phyloP scores from a whole-genome alignment of 116 monocot species.

The Cymodocea nodosa region DNA sequence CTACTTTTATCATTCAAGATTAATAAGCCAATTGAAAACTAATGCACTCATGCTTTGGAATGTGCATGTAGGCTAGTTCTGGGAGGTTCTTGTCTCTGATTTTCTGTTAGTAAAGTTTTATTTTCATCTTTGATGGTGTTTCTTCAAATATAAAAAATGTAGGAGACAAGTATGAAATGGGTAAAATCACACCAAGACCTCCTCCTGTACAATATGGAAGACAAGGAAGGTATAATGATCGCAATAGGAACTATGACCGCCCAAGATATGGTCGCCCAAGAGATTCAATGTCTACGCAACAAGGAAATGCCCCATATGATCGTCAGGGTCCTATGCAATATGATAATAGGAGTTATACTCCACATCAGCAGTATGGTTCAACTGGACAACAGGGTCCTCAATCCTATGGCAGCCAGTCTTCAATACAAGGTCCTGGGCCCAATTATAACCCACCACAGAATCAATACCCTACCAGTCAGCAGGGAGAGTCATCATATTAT shows the following conservation, averaged over 20 bases:
- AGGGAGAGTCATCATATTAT: neutral
- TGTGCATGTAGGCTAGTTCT: no score
- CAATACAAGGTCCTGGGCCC: neutral
- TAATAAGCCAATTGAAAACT: no score
- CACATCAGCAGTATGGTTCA: slow-evolving; percentile 16
- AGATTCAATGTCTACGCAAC: slow-evolving; percentile 20
- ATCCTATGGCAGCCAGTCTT: neutral
- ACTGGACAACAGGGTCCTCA: slow-evolving; percentile 18
- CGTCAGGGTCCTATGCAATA: slow-evolving; percentile 9
- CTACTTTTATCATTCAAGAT: no score
- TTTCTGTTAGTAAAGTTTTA: neutral
- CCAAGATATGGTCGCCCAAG: slow-evolving; percentile 41
- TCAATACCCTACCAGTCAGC: neutral
- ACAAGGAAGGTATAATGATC: slow-evolving; percentile 47
- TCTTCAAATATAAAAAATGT: slow-evolving; percentile 3
- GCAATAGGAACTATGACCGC: slow-evolving; percentile 45
- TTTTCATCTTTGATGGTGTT: neutral
- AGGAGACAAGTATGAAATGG: slow-evolving; percentile 97
- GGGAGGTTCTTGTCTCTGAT: no score
- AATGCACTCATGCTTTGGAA: no score
- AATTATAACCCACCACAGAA: slow-evolving; percentile 9
- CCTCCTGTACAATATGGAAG: slow-evolving; percentile 79
- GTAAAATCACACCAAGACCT: slow-evolving; percentile 85
- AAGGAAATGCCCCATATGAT: slow-evolving; percentile 23
- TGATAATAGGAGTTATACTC: slow-evolving; percentile 12